Evolutionary conservation across 169 alveolate genomes (phyloP).

Genomic region (Plasmodium knowlesi): DNA sequence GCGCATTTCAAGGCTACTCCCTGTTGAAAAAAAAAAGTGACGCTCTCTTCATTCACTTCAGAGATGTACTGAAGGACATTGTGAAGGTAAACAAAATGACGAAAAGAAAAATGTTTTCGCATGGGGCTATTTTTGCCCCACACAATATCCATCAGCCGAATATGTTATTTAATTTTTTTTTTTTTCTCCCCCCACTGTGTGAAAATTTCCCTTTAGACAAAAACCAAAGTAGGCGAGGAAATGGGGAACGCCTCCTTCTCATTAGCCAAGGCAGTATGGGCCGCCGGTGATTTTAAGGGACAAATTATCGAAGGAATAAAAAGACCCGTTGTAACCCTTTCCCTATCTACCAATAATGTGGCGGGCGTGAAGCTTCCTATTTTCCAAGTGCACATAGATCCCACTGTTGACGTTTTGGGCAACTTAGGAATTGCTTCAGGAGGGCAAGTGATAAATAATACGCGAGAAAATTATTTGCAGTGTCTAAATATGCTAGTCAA

Average conservation of each 20-base stretch:
- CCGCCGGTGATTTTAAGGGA: conserved; percentile 94
- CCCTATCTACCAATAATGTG: conserved; percentile 92
- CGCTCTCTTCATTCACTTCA: conserved; percentile 93
- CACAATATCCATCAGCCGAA: background rate
- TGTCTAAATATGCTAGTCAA: conserved; percentile 89
- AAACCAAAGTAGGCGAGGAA: conserved; percentile 90
- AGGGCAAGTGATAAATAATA: conserved; percentile 88
- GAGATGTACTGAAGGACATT: conserved; percentile 91
- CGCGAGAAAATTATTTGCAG: conserved; percentile 83
- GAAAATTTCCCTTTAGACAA: conserved; percentile 75
- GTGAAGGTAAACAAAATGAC: conserved; percentile 85
- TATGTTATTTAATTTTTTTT: too few relatives aligned
- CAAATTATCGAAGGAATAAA: conserved; percentile 92
- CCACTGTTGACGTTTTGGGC: conserved; percentile 88
- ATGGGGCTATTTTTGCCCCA: background rate
- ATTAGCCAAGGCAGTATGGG: conserved; percentile 95
- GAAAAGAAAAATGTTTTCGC: background rate
- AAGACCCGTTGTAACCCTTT: conserved; percentile 92
- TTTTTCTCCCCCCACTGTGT: background rate
- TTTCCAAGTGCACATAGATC: conserved; percentile 91
- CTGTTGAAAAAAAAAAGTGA: conserved; percentile 94
- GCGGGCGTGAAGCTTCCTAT: conserved; percentile 97
- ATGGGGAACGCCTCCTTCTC: conserved; percentile 92
- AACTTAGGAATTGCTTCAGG: conserved; percentile 88
- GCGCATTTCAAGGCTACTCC: conserved; percentile 95